Evolutionary conservation across 164 flowering plant genomes (phyloP).

Genomic region (Echeveria elegans): DNA sequence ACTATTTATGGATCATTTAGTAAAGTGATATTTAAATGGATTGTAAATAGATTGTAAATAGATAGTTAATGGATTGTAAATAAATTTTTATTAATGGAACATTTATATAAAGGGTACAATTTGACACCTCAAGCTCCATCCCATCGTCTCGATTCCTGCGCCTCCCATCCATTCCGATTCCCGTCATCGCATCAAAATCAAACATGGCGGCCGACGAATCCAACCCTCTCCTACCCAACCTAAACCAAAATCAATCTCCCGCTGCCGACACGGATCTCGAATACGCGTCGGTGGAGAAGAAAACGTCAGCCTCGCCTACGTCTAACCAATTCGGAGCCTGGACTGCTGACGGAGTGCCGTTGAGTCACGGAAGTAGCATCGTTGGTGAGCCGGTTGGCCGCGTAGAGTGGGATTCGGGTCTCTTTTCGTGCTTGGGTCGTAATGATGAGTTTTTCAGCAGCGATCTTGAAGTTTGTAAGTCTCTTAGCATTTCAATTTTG

Average conservation of each 20-base stretch:
- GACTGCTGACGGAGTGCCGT: conserved; percentile 72
- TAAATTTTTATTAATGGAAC: no score
- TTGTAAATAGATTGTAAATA: no score
- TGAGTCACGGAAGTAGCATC: conserved; percentile 47
- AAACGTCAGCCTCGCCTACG: background rate
- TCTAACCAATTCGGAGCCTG: conserved; percentile 21
- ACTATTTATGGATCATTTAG: no score
- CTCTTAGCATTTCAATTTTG: background rate
- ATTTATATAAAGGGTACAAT: no score
- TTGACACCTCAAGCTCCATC: background rate
- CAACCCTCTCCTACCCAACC: background rate
- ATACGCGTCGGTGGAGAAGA: background rate
- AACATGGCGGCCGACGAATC: background rate
- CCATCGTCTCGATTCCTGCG: no score
- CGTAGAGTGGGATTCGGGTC: conserved; percentile 55
- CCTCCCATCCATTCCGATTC: background rate
- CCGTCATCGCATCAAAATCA: background rate
- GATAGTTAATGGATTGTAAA: no score
- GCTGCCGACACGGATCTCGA: background rate
- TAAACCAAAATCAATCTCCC: background rate
- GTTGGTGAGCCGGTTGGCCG: conserved; percentile 58
- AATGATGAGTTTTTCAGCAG: conserved; percentile 88
- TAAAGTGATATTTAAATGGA: no score
- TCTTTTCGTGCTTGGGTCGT: conserved; percentile 68
- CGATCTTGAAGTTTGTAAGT: conserved; percentile 97